Evolutionary conservation across 208 protist species (phyloP).

Genomic region (Acanthamoeba lenticulata): DNA sequence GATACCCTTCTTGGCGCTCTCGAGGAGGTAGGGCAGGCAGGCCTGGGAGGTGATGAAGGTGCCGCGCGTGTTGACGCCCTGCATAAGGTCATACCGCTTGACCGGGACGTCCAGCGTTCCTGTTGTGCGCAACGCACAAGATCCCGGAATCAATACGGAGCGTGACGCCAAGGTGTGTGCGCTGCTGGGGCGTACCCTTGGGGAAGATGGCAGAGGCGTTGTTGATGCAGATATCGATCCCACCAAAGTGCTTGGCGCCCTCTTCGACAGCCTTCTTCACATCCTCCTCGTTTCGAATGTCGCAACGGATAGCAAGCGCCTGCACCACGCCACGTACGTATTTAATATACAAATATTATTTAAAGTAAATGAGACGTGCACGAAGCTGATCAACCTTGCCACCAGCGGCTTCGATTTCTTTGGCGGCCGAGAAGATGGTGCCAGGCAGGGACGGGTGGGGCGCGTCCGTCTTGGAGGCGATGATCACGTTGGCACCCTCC

Average conservation of each 20-base stretch:
- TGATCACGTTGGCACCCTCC: constrained; percentile 86
- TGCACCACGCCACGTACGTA: background rate
- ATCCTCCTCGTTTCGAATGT: constrained; percentile 77
- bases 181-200: too few relatives aligned
- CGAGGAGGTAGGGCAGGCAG: constrained; percentile 84
- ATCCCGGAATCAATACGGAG: background rate
- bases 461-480: constrained; percentile 87
- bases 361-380: background rate
- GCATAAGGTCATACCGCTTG: constrained; percentile 83
- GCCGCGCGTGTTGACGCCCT: constrained; percentile 79
- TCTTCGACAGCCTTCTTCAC: constrained; percentile 84
- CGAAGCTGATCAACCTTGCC: constrained; percentile 7
- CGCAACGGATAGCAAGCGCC: constrained; percentile 72
- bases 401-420: constrained; percentile 83
- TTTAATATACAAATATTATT: background rate
- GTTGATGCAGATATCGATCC: constrained; percentile 91
- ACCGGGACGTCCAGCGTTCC: constrained; percentile 82
- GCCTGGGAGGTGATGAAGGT: constrained; percentile 81
- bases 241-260: constrained; percentile 84
- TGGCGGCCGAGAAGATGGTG: constrained; percentile 88
- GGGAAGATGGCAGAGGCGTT: constrained; percentile 88
- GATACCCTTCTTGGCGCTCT: constrained; percentile 69
- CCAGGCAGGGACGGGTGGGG: constrained; percentile 83
- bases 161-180: background rate
- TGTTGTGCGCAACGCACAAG: background rate